Conservation (phyloP, 306 rosid genomes). For the Delonix regia region DNA sequence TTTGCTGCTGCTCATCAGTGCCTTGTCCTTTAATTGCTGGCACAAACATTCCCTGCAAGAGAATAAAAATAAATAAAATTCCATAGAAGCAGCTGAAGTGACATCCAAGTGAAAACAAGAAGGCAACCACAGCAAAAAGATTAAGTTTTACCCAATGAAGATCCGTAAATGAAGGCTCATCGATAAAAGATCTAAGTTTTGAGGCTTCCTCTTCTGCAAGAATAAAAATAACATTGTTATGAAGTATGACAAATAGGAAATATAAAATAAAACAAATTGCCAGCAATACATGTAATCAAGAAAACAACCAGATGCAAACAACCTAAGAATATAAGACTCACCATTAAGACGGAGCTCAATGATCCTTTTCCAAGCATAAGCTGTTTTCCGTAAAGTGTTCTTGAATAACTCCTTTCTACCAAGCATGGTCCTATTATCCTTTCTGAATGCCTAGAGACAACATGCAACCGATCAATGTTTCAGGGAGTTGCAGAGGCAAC, state of each 20-base stretch:
- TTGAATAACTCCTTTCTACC: conserved; percentile 86
- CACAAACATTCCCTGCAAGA: conserved; percentile 84
- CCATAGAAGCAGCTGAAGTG: background rate
- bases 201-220: conserved; percentile 84
- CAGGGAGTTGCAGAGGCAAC: conserved; percentile 12
- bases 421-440: conserved; percentile 76
- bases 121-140: conserved; percentile 25
- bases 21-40: conserved; percentile 96
- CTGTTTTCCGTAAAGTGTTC: conserved; percentile 77
- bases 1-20: conserved; percentile 83
- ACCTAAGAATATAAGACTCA: conserved; percentile 31
- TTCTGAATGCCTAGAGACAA: conserved; percentile 64
- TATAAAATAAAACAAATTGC: background rate
- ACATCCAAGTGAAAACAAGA: background rate
- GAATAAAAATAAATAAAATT: background rate
- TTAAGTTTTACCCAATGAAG: conserved; percentile 88
- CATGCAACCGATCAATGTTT: conserved; percentile 25
- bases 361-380: conserved; percentile 88
- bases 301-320: background rate
- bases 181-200: conserved; percentile 74
- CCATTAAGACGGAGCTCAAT: conserved; percentile 87
- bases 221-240: conserved; percentile 16
- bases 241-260: conserved; percentile 13
- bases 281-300: conserved; percentile 13
- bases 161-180: conserved; percentile 86